These are phyloP conservation scores for Tritrichomonas musculus DNA, from an alignment of 208 protist species.

Conservation along the genomic window DNA sequence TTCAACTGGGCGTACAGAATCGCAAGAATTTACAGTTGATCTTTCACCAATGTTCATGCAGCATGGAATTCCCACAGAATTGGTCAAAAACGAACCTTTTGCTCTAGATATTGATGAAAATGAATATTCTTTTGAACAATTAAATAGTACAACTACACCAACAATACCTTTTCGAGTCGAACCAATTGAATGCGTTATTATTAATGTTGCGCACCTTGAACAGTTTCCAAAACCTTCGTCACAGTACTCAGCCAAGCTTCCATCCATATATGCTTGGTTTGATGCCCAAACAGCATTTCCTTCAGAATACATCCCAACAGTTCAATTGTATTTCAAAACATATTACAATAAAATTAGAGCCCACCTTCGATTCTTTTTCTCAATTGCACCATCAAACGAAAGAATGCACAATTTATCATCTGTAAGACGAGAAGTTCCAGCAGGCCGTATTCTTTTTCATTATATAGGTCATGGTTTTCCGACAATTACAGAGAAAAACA, in stretches of 20 bases:
- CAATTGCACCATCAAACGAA: not conserved
- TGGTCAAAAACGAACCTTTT: not conserved
- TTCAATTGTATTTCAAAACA: not conserved
- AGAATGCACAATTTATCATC: not conserved
- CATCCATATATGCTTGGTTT: not conserved
- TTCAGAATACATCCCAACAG: not conserved
- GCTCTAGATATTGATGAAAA: not conserved
- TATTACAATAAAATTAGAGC: not conserved
- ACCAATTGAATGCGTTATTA: slow-evolving; percentile 7
- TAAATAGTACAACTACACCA: not conserved
- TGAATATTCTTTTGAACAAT: slow-evolving; percentile 11
- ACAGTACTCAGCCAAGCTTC: not conserved
- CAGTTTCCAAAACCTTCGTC: slow-evolving; percentile 24
- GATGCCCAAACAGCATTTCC: not conserved
- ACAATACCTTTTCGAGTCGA: not conserved
- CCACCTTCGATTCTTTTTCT: slow-evolving; percentile 18
- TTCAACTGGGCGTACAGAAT: not conserved
- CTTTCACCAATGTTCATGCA: not conserved
- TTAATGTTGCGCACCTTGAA: not conserved
- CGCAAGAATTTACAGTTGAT: slow-evolving; percentile 29
- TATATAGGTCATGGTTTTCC: slow-evolving; percentile 20
- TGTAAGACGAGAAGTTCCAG: not conserved
- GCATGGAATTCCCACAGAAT: not conserved
- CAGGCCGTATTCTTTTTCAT: not conserved
- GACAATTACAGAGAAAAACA: not conserved